Evolutionary conservation across 164 flowering plant genomes (phyloP).

Genomic region (Amborella trichopoda): DNA sequence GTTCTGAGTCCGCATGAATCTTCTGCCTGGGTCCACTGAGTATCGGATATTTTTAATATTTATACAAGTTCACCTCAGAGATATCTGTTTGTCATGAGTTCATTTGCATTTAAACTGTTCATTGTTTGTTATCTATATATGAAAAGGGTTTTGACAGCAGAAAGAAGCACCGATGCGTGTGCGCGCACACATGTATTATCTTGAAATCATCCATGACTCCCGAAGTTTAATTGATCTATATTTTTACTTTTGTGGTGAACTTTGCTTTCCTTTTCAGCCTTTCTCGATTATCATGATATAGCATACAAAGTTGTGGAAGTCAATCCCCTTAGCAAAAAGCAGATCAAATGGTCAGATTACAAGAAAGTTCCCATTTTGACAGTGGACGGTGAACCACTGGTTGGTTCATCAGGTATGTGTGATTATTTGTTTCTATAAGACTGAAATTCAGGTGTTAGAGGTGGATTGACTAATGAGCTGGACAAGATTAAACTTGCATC

Average conservation of each 20-base stretch:
- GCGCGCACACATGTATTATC: no score
- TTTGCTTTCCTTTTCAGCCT: slow-evolving; percentile 31
- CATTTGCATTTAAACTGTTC: no score
- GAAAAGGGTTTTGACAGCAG: no score
- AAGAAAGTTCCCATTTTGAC: slow-evolving; percentile 87
- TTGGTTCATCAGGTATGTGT: slow-evolving; percentile 77
- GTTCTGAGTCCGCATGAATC: no score
- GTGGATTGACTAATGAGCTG: no score
- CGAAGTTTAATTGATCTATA: neutral
- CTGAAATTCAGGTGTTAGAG: neutral
- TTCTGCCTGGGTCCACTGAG: no score
- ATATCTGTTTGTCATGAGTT: no score
- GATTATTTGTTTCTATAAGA: neutral
- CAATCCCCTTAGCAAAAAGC: slow-evolving; percentile 83
- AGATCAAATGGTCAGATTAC: slow-evolving; percentile 93
- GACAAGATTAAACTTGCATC: no score
- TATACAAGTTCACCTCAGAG: no score
- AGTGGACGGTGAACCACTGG: slow-evolving; percentile 76
- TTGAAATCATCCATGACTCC: neutral
- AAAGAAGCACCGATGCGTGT: no score
- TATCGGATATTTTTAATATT: no score
- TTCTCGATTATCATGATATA: slow-evolving; percentile 73
- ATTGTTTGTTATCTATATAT: no score
- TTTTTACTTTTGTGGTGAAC: neutral
- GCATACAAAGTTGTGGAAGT: slow-evolving; percentile 94